phyloP scores from a whole-genome alignment of 805 yeast genomes.

The Lachancea sp. region DNA sequence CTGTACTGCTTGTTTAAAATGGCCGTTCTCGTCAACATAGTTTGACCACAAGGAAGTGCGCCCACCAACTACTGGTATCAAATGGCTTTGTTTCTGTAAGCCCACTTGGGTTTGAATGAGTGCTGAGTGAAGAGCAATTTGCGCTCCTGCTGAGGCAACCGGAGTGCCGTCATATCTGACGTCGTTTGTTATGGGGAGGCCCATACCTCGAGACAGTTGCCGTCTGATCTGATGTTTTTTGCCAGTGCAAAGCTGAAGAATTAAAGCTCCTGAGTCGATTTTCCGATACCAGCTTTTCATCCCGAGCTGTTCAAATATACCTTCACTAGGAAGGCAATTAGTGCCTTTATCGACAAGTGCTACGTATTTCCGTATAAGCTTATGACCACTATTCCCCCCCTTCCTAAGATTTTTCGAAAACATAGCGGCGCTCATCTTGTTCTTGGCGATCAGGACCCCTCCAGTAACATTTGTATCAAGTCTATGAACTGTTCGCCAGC shows the following conservation, averaged over 20 bases:
- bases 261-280: slow-evolving; percentile 19
- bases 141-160: slow-evolving; percentile 12
- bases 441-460: slow-evolving; percentile 35
- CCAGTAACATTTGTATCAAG: slow-evolving; percentile 38
- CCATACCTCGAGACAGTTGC: slow-evolving; percentile 24
- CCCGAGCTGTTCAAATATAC: slow-evolving; percentile 13
- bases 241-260: slow-evolving; percentile 35
- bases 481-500: slow-evolving; percentile 34
- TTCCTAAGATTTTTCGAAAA: slow-evolving; percentile 30
- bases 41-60: slow-evolving; percentile 24
- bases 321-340: slow-evolving; percentile 6
- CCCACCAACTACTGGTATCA: slow-evolving; percentile 23
- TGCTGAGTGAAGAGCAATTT: slow-evolving; percentile 37
- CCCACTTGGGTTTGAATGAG: slow-evolving; percentile 33
- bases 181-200: slow-evolving; percentile 32
- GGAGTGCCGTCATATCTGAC: slow-evolving; percentile 20
- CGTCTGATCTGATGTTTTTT: slow-evolving; percentile 37
- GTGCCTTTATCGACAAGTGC: slow-evolving; percentile 20
- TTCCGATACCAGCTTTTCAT: slow-evolving; percentile 17
- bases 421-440: slow-evolving; percentile 28
- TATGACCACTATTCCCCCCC: slow-evolving; percentile 36
- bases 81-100: slow-evolving; percentile 17
- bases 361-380: slow-evolving; percentile 34
- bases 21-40: slow-evolving; percentile 23
- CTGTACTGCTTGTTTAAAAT: slow-evolving; percentile 20